Base-by-base conservation (phyloP, 768 basidiomycete species). In the Kondoa subrosea region DNA sequence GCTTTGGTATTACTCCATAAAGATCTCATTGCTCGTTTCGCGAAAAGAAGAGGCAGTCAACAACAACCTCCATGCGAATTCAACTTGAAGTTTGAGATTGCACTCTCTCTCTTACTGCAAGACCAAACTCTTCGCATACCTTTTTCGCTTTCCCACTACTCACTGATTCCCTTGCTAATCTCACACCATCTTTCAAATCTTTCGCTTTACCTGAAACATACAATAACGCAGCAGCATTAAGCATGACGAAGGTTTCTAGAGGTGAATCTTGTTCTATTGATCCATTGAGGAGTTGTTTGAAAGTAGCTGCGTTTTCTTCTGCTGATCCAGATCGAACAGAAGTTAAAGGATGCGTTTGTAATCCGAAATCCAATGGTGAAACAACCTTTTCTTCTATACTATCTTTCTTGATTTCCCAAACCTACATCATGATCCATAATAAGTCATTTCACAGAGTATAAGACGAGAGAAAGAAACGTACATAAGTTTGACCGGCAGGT, bases 171-270 rank as follows among this genome's bases (percentile, higher is more conserved):
- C 81, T 78, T 29, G 89, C 91, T 70, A 87, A 72, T 68, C 78
- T 77, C 0, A 87, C 84, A 1, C 90, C 91, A 21, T 89, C 82
- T 72, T 81, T 81, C 74, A 82, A 89, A 73, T 84, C 82, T 33
- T 76, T 76, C 26, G 87, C 90, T 58, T 86, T 67, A 3, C 91
- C 91, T 3, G 89, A 85, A 2, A 96, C 84, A 30, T 91, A 85
- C 56, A 99, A 78, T 67, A 97, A 76, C 16, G 91, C 92, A 2
- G 91, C 85, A 1, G 92, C 84, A 73, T 99, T 96, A 78, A 97
- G 78, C 68, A 91, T 78, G 69, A 97, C 89, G 75, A 91, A 97
- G 74, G 95, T 85, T 62, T 85, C 77, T 40, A 93, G 81, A 0
- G 91, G 82, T 8, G 78, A 79, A 68, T 90, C 75, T 27, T 68